Percentiles rank a stretch among this genome's conserved stretches.
phyloP scores from a whole-genome alignment of 306 rosid species.

The Sesbania bispinosa region DNA sequence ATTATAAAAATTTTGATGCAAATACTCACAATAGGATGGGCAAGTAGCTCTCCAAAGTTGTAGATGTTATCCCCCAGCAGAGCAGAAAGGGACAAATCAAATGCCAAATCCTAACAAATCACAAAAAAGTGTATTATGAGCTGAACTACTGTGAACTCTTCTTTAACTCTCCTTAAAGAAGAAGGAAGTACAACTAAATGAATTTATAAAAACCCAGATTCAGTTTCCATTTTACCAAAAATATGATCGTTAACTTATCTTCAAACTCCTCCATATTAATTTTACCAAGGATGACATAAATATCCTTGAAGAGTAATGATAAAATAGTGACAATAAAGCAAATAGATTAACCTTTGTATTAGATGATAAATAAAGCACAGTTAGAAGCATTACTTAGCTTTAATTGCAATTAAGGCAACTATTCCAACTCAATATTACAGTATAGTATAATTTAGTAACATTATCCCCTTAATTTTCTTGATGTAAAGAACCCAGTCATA shows the following conservation, averaged over 20 bases:
- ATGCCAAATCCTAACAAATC: slow-evolving; percentile 79
- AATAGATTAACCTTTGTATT: background rate
- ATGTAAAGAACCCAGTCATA: background rate
- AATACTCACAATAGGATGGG: slow-evolving; percentile 90
- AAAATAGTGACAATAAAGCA: background rate
- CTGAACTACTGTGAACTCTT: background rate
- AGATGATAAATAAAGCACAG: background rate
- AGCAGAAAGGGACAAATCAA: slow-evolving; percentile 96
- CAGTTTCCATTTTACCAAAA: slow-evolving; percentile 9
- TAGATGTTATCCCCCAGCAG: slow-evolving; percentile 95
- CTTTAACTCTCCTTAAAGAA: background rate
- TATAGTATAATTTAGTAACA: background rate
- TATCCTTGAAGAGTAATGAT: background rate
- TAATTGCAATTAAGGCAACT: background rate
- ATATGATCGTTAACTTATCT: background rate
- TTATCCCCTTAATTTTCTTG: background rate
- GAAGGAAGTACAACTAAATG: background rate
- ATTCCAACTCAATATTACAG: background rate
- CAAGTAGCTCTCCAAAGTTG: slow-evolving; percentile 98
- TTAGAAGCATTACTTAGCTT: background rate
- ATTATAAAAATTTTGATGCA: background rate
- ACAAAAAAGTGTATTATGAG: slow-evolving; percentile 10
- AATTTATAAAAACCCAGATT: background rate
- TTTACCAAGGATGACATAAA: background rate
- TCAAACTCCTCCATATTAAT: background rate